Conservation (phyloP, 148 eudicot species). For the Cornus kousa region DNA sequence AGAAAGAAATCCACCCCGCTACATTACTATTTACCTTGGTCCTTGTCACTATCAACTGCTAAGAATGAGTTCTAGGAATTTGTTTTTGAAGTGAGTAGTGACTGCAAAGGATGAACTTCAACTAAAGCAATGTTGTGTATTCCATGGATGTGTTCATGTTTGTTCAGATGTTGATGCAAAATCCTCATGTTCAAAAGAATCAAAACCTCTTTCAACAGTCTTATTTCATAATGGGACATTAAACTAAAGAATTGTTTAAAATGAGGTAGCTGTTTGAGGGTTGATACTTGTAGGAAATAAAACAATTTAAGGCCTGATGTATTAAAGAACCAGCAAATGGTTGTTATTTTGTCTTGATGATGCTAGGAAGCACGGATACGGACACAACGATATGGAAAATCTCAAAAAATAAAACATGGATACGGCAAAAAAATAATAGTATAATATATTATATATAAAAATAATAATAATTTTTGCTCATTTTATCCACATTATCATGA, state of each 20-base stretch:
- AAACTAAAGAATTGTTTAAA: neutral
- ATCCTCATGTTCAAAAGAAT: neutral
- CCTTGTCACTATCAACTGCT: slow-evolving; percentile 1
- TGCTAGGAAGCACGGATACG: too few relatives aligned
- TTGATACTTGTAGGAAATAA: neutral
- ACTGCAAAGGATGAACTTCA: neutral
- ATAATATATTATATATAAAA: too few relatives aligned
- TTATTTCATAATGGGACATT: neutral
- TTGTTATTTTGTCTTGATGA: too few relatives aligned
- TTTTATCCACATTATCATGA: too few relatives aligned
- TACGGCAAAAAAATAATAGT: too few relatives aligned
- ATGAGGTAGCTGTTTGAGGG: neutral
- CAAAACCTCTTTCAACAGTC: neutral
- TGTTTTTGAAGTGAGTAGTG: slow-evolving; percentile 7
- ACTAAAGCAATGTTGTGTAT: neutral
- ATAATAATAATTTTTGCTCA: too few relatives aligned
- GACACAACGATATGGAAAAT: too few relatives aligned
- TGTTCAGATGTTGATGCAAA: neutral
- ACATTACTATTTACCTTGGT: neutral
- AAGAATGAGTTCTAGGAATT: neutral
- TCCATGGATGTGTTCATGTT: neutral
- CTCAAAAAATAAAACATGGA: too few relatives aligned
- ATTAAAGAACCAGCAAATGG: neutral
- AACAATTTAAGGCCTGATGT: neutral
- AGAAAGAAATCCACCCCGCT: neutral